phyloP scores from a whole-genome alignment of 2,329 filamentous ascomycete genomes.

The Monosporascus sp. region DNA sequence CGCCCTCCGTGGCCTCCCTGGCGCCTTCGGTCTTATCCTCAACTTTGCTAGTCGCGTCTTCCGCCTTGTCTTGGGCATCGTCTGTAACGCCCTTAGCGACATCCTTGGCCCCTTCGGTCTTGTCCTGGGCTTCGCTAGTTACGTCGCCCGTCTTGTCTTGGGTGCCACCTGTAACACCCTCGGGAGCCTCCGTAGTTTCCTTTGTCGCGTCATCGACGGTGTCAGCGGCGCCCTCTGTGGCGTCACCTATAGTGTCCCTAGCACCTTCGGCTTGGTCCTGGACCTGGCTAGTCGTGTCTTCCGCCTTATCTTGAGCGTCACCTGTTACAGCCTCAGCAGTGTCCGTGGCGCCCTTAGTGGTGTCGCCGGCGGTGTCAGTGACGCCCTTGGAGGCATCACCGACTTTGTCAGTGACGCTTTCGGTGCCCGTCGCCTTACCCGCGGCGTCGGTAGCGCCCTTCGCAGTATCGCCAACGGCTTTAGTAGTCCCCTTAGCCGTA shows the following conservation, averaged over 20 bases:
- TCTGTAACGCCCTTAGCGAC: constrained; percentile 20
- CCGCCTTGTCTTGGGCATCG: constrained; percentile 6
- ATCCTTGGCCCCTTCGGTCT: constrained; percentile 15
- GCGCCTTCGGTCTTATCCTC: constrained; percentile 17
- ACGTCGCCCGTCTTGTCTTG: constrained; percentile 8
- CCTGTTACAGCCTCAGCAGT: constrained; percentile 12
- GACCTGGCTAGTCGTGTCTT: constrained; percentile 7
- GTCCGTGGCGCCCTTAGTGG: constrained; percentile 5
- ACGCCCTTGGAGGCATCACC: constrained; percentile 17
- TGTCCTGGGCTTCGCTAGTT: constrained; percentile 13
- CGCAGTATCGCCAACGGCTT: constrained; percentile 16
- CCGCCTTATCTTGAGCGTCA: constrained; percentile 8
- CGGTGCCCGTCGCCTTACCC: constrained; percentile 13
- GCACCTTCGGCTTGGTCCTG: constrained; percentile 14
- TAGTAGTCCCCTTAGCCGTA: constrained; percentile 16
- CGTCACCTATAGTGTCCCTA: constrained; percentile 13
- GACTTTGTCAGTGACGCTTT: constrained; percentile 17
- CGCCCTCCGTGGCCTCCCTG: constrained; percentile 18
- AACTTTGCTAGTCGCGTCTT: constrained; percentile 8
- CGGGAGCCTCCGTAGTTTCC: constrained; percentile 13
- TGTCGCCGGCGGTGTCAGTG: constrained; percentile 17
- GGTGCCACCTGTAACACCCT: constrained; percentile 19
- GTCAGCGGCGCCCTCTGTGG: constrained; percentile 8
- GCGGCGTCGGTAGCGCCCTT: constrained; percentile 16
- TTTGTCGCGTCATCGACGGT: constrained; percentile 15